A percentile compares a stretch with the other conserved stretches of the same genome.
Conservation (phyloP, 2,329 filamentous ascomycete genomes). For the Diaporthe capsici region DNA sequence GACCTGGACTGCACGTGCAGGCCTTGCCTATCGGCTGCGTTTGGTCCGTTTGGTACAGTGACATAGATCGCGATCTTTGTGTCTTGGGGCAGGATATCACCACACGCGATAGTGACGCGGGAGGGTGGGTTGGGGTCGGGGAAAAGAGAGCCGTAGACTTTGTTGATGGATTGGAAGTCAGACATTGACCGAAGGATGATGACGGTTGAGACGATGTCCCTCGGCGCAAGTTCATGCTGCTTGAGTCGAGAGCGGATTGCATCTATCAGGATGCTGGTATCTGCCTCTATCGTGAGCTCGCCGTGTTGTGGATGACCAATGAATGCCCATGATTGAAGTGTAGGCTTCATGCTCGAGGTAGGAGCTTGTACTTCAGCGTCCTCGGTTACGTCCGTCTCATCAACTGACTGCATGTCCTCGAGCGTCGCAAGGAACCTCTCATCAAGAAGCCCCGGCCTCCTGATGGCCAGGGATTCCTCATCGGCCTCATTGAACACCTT, state of each 20-base stretch:
- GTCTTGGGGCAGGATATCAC: conserved; percentile 72
- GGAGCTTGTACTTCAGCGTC: not conserved
- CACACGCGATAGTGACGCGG: conserved; percentile 85
- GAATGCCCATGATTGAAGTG: conserved; percentile 38
- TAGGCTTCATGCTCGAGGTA: conserved; percentile 44
- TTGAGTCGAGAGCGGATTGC: conserved; percentile 60
- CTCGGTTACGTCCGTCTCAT: not conserved
- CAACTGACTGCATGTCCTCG: conserved; percentile 47
- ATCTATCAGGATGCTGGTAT: conserved; percentile 63
- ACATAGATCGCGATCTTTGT: conserved; percentile 73
- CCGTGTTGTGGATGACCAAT: not conserved
- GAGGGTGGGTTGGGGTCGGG: conserved; percentile 84
- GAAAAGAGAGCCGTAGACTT: conserved; percentile 83
- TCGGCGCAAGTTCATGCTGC: conserved; percentile 52
- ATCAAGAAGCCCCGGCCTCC: conserved; percentile 78
- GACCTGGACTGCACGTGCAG: conserved; percentile 94
- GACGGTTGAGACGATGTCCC: conserved; percentile 67
- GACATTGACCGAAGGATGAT: conserved; percentile 85
- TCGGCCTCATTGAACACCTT: conserved; percentile 50
- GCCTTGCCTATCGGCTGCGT: conserved; percentile 62
- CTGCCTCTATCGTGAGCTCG: conserved; percentile 57
- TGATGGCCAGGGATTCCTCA: conserved; percentile 50
- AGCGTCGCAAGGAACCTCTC: conserved; percentile 65
- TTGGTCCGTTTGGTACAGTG: conserved; percentile 52
- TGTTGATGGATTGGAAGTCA: conserved; percentile 83